Conservation (phyloP, 495 filamentous ascomycete genomes). For the Lasiosphaeriaceae sp. region DNA sequence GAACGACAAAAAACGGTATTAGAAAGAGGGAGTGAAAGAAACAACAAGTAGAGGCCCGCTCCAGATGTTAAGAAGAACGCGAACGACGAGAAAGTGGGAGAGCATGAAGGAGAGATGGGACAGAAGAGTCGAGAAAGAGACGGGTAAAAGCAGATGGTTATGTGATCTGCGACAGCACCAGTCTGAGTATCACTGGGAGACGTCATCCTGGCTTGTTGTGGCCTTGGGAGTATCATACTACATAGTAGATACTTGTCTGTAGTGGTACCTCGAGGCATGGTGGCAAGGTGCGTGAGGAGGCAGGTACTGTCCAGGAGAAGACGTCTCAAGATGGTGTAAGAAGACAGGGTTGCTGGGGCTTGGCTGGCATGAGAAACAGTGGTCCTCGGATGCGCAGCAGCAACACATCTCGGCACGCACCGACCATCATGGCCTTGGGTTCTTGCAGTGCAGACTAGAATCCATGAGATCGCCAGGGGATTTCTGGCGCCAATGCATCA, state of each 20-base stretch:
- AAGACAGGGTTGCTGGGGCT: not conserved
- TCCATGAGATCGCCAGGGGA: not conserved
- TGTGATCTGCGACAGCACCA: constrained; percentile 19
- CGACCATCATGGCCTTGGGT: no score
- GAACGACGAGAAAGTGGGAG: constrained; percentile 4
- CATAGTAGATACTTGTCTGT: no score
- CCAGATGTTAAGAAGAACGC: not conserved
- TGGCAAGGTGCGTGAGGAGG: not conserved
- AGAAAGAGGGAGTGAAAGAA: constrained; percentile 1
- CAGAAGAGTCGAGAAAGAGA: constrained; percentile 3
- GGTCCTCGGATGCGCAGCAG: not conserved
- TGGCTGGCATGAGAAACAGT: not conserved
- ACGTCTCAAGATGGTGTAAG: no score
- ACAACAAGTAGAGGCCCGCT: constrained; percentile 4
- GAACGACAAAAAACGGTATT: constrained; percentile 15
- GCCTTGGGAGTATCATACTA: not conserved
- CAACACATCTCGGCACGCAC: not conserved
- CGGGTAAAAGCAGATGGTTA: constrained; percentile 3
- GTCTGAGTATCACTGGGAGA: constrained; percentile 2
- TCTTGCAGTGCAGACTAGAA: no score
- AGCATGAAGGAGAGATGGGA: not conserved
- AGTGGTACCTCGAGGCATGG: not conserved
- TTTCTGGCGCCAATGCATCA: constrained; percentile 8
- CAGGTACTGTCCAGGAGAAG: no score
- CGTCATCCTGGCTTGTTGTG: not conserved